Base-by-base conservation (phyloP, 1,284 basidiomycete species). In the Ustilago cynodontis region DNA sequence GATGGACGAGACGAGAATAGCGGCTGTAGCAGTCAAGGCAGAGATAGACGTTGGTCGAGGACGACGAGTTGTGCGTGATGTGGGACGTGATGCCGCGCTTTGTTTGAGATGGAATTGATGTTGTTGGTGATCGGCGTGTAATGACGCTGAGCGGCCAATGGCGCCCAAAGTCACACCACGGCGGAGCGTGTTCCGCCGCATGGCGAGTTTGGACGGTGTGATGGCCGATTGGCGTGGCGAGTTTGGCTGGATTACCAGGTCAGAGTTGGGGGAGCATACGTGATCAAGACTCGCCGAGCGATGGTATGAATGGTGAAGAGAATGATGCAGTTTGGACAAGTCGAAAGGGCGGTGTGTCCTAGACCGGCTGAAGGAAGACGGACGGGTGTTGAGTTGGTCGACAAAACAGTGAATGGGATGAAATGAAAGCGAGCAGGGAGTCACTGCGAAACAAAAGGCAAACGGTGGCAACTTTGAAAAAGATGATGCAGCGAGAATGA, bases 1-100 rank as follows among this genome's bases (percentile, higher is more conserved):
- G 18, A 79, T 43, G 24, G 77, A 79, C 0, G 77, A 79, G 14
- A 79, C 73, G 24, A 78, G 65, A n/a, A 78, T 33, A 22, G 72
- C 59, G 31, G 71, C 68, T 33, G 53, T 50, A 8, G 65, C 52
- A 14, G 65, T 56, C 31, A 72, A 63, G 11, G 70, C 37, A 29
- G 70, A 59, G 16, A 57, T 51, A 3, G 50, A 35, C 26, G 60
- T 20, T 29, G 57, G 53, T 11, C 68, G 68, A n/a, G n/a, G n/a
- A 18, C 62, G 58, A 29, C 51, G 39, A 22, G 39, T 8, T 43
- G 9, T 47, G 18, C n/a, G 41, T 43, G 20, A 43, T 43, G 41
- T 43, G 41, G n/a, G 41, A 43, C 41, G 20, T 43, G 35, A 37
- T 37, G 35, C 35, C 14, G 24, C 35, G 29, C 24, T n/a, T 18